Conservation (phyloP, 805 yeast genomes). For the Millerozyma miso region DNA sequence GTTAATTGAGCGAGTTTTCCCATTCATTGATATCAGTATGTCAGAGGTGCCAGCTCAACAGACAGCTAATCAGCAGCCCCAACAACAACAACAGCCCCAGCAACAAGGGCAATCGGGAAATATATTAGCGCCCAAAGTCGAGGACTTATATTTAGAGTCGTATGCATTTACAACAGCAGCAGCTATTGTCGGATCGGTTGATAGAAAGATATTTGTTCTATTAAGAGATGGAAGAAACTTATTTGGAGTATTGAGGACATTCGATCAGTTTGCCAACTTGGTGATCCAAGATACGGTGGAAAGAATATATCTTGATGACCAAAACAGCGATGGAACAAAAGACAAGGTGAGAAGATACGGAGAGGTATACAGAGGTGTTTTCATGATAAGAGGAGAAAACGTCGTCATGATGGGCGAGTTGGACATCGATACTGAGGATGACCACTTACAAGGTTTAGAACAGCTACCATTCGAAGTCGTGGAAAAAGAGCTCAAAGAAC, state of each 20-base stretch:
- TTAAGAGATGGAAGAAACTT: slow-evolving; percentile 86
- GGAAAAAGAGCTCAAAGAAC: slow-evolving; percentile 34
- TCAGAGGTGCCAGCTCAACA: neutral
- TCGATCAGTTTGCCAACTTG: slow-evolving; percentile 91
- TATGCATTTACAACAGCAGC: slow-evolving; percentile 87
- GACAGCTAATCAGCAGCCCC: no score
- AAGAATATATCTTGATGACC: slow-evolving; percentile 58
- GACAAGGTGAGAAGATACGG: slow-evolving; percentile 47
- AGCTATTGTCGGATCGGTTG: slow-evolving; percentile 83
- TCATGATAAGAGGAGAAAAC: slow-evolving; percentile 92
- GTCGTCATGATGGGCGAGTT: slow-evolving; percentile 92
- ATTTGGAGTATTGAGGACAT: slow-evolving; percentile 87
- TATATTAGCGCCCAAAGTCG: slow-evolving; percentile 33
- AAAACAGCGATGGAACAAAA: slow-evolving; percentile 28
- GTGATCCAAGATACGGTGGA: slow-evolving; percentile 90
- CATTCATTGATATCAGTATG: neutral
- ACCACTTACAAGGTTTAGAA: slow-evolving; percentile 51
- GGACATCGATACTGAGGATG: slow-evolving; percentile 82
- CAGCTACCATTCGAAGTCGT: slow-evolving; percentile 64
- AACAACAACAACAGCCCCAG: slow-evolving; percentile 3
- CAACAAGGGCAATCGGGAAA: slow-evolving; percentile 8
- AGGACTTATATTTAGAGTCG: slow-evolving; percentile 66
- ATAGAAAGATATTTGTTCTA: slow-evolving; percentile 75
- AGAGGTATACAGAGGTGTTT: slow-evolving; percentile 74
- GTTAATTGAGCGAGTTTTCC: neutral